Percentiles rank a stretch among this genome's conserved stretches.
These are phyloP conservation scores for Xylaria grammica DNA, from an alignment of 495 filamentous ascomycete genomes.

Conservation along the genomic window DNA sequence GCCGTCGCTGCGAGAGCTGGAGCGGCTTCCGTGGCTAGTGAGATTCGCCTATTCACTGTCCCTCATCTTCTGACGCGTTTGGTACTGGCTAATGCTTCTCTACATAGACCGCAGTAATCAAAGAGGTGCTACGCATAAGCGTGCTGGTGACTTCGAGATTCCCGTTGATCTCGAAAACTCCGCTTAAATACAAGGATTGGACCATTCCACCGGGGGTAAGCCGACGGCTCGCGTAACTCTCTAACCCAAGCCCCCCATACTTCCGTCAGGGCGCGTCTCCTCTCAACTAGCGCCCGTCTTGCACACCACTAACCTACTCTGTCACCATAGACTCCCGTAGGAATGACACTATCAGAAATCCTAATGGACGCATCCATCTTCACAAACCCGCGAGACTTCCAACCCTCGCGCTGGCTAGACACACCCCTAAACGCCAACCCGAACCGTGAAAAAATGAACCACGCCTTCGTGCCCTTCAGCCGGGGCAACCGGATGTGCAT, in stretches of 20 bases:
- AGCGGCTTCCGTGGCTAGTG: neutral
- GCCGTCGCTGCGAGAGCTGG: neutral
- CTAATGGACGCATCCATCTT: neutral
- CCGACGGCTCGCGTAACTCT: neutral
- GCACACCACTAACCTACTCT: neutral
- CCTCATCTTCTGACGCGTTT: no score
- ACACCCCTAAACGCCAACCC: no score
- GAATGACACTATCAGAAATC: neutral
- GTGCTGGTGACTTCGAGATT: neutral
- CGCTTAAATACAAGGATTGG: neutral
- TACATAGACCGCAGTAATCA: neutral
- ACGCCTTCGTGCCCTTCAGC: conserved; percentile 48
- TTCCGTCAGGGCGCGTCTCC: no score
- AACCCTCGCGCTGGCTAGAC: neutral
- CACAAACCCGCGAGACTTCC: neutral
- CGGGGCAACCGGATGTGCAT: conserved; percentile 50
- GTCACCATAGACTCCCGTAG: neutral
- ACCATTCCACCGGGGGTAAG: neutral
- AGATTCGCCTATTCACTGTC: no score
- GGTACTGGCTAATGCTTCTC: no score
- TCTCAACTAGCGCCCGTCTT: no score
- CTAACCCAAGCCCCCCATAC: no score
- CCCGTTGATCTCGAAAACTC: neutral
- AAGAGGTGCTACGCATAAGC: conserved; percentile 4
- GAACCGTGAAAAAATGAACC: conserved; percentile 29